Evolutionary conservation across 2,329 filamentous ascomycete genomes (phyloP).

Genomic region (Magnaporthiopsis incrustans): DNA sequence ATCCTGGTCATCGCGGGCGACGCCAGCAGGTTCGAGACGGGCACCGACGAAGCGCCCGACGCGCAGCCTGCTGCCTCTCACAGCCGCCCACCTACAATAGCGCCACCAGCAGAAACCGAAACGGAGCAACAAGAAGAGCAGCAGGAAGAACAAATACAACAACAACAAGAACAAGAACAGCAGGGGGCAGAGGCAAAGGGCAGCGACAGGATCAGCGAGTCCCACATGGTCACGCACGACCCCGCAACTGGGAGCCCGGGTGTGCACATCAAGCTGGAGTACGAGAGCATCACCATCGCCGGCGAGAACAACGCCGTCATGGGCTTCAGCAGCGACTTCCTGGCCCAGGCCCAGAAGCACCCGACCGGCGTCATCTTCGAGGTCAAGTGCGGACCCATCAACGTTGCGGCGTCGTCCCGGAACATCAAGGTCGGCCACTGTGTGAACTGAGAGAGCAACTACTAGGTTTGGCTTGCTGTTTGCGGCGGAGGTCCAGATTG

Average conservation of each 20-base stretch:
- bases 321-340: not conserved
- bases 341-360: not conserved
- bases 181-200: not conserved
- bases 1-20: not conserved
- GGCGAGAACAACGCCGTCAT: not conserved
- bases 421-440: not conserved
- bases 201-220: not conserved
- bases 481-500: not conserved
- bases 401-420: not conserved
- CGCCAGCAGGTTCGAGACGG: not conserved
- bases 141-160: not conserved
- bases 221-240: not conserved
- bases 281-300: not conserved
- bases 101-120: not conserved
- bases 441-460: not conserved
- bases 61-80: not conserved
- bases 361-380: not conserved
- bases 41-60: not conserved
- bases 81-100: not conserved
- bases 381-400: not conserved
- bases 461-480: not conserved
- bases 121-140: not conserved
- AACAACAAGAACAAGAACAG: not conserved
- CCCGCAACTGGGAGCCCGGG: not conserved
- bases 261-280: not conserved